Evolutionary conservation across 176 grass and related monocot species (phyloP), one percentile per base, ranked within the genome.

Genomic region (Bothriochloa decipiens): DNA sequence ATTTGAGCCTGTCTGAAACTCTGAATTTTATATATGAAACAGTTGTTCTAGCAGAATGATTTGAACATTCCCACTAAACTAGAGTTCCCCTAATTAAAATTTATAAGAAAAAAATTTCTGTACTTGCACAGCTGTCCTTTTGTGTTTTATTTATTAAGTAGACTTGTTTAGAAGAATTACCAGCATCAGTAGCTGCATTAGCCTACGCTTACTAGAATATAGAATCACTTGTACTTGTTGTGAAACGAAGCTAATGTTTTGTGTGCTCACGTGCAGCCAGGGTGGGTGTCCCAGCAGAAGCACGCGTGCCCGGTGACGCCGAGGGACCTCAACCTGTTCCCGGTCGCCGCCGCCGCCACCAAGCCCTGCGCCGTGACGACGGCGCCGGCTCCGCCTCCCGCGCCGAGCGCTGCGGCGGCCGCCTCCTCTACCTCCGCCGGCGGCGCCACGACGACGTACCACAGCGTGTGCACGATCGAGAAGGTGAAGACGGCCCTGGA

Each of bases 391-490:
- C n/a, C 83, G 4, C 25, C 65, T 0, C 6, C 22, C 1, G n/a
- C 23, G 74, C 40, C 11, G 45, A 39, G 78, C 55, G 57, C 55
- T 4, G 20, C 50, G 6, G 46, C 83, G 13, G 78, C 82, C 11
- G 5, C 39, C 39, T 7, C 39, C 4, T 42, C 42, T 11, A 45
- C 65, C 2, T 37, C 83, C 14, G 16, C 49, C 17, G 14, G 42
- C 26, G 12, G 41, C 15, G 37, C 68, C 18, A 79, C 75, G 0
- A 70, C 75, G 14, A 89, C 79, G 76, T 94, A 94, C 89, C 91
- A 91, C 77, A 99, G 96, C 88, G 96, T 99, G 63, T 99, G 93
- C 83, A 95, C 93, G 17, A 92, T 95, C 58, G 93, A 95, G 83
- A 95, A 92, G 86, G 93, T 95, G 39, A 90, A 90, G 86, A 90